Percentiles rank a stretch among this genome's conserved stretches.
These are phyloP conservation scores for Pneumocystis oryctolagi DNA, from an alignment of 1,139 yeast species.

Conservation along the genomic window DNA sequence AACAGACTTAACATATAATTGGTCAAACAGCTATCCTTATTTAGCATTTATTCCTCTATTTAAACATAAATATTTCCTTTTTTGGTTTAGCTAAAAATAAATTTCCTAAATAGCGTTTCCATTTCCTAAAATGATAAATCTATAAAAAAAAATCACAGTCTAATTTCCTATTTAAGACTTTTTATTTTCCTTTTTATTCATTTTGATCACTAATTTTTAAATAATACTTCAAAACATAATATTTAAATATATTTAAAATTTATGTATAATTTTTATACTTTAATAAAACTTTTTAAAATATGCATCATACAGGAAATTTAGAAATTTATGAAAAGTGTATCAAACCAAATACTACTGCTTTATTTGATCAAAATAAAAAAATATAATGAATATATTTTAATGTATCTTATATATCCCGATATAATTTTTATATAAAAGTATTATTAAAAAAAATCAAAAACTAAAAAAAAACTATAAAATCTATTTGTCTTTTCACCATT, in stretches of 20 bases:
- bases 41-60: not conserved
- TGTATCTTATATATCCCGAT: no score
- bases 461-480: no score
- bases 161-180: not conserved
- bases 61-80: not conserved
- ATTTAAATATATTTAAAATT: no score
- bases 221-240: no score
- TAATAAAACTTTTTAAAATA: not conserved
- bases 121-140: not conserved
- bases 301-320: not conserved
- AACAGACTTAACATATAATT: not conserved
- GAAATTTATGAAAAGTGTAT: not conserved
- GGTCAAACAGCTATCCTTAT: not conserved
- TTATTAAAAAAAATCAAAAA: no score
- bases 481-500: not conserved
- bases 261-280: no score
- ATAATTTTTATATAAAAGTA: no score
- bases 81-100: not conserved
- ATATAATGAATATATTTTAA: no score
- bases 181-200: not conserved
- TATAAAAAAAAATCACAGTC: not conserved
- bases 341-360: no score
- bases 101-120: not conserved
- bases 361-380: no score
- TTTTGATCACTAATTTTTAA: not conserved